Conservation (phyloP, 306 rosid genomes). For the Inga laurina region DNA sequence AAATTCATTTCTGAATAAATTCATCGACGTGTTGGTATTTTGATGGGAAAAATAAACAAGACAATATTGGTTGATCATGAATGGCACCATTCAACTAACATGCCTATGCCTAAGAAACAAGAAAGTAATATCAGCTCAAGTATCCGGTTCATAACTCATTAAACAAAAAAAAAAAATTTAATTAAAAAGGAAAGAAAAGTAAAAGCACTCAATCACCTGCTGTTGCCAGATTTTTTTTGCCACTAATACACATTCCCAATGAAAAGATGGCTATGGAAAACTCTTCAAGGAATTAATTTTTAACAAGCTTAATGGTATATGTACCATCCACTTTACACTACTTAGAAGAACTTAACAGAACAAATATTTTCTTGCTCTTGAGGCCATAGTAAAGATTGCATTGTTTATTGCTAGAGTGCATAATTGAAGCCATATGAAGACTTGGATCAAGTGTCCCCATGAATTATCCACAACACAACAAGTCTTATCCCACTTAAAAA, state of each 20-base stretch:
- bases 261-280: slow-evolving; percentile 9
- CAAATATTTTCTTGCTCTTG: slow-evolving; percentile 15
- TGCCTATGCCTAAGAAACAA: background rate
- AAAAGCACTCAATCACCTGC: slow-evolving; percentile 23
- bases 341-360: background rate
- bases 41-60: background rate
- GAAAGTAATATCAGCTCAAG: background rate
- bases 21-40: slow-evolving; percentile 8
- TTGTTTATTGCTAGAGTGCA: background rate
- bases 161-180: background rate
- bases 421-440: background rate
- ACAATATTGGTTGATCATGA: background rate
- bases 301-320: background rate
- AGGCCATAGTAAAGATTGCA: slow-evolving; percentile 11
- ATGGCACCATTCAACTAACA: slow-evolving; percentile 5
- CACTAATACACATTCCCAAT: background rate
- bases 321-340: background rate
- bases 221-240: background rate
- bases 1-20: slow-evolving; percentile 17
- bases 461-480: background rate
- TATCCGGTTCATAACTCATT: slow-evolving; percentile 1
- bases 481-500: background rate
- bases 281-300: slow-evolving; percentile 7
- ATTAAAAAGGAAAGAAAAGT: background rate
- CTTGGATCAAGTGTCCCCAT: background rate